These are phyloP conservation scores for Stentor coeruleus DNA, from an alignment of 73 alveolate species.

Conservation along the genomic window DNA sequence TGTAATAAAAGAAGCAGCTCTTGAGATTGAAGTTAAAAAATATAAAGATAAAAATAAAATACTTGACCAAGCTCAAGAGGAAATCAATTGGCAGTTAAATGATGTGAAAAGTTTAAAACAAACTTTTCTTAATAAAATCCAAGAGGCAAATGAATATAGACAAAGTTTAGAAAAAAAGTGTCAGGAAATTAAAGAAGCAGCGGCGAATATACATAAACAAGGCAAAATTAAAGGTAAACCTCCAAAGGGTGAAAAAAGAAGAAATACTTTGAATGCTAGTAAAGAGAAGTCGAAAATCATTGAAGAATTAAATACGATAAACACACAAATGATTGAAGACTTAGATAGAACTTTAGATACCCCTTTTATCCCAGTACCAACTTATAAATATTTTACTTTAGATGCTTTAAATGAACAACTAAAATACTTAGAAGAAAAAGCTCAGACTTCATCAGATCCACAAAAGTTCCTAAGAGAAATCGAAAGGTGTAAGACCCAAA, in stretches of 20 bases:
- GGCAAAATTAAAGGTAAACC: too few relatives aligned
- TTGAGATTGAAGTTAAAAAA: neutral
- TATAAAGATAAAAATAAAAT: too few relatives aligned
- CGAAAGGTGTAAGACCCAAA: neutral
- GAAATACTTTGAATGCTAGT: neutral
- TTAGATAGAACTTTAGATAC: neutral
- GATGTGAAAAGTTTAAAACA: neutral
- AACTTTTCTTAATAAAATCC: too few relatives aligned
- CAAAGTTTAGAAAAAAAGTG: neutral
- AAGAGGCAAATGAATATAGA: neutral
- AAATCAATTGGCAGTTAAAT: neutral
- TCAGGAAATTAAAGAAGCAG: neutral
- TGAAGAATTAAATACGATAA: neutral
- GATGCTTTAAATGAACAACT: neutral
- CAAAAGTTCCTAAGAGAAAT: neutral
- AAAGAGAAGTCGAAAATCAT: neutral
- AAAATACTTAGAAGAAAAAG: neutral
- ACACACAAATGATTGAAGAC: neutral
- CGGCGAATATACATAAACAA: neutral
- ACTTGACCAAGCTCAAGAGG: neutral
- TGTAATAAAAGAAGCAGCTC: neutral
- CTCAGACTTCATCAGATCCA: neutral
- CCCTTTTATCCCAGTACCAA: neutral
- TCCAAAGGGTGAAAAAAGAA: neutral
- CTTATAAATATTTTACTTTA: neutral